Evolutionary conservation across 257 asterid species (phyloP).

Genomic region (Apocynum venetum): DNA sequence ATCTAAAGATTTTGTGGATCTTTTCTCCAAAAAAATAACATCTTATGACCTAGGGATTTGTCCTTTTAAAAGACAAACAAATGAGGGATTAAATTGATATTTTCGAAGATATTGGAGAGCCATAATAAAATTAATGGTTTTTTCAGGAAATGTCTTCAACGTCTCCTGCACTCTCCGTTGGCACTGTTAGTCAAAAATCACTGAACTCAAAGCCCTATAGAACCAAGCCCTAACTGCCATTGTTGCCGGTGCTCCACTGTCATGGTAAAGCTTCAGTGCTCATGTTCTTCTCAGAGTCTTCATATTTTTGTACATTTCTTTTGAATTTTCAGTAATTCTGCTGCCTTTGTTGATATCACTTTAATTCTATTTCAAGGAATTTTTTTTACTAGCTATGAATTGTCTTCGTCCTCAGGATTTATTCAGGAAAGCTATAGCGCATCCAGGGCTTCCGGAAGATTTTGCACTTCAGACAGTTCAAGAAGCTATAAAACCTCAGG

Average conservation of each 20-base stretch:
- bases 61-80: too few species aligned
- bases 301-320: neutral
- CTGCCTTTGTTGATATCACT: neutral
- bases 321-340: neutral
- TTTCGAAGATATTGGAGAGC: too few species aligned
- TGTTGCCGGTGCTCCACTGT: neutral
- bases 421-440: conserved; percentile 72
- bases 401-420: conserved; percentile 49
- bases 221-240: neutral
- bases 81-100: too few species aligned
- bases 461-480: conserved; percentile 92
- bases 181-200: neutral
- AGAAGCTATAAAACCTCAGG: conserved; percentile 95
- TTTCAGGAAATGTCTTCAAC: neutral
- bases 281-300: neutral
- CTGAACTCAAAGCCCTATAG: neutral
- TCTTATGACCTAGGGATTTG: too few species aligned
- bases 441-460: conserved; percentile 73
- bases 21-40: too few species aligned
- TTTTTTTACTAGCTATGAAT: neutral
- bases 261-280: conserved; percentile 1
- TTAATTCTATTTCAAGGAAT: neutral
- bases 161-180: too few species aligned
- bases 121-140: too few species aligned
- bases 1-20: too few species aligned